These are phyloP conservation scores for Aspergillus panamensis DNA, from an alignment of 495 filamentous ascomycete genomes.

Conservation along the genomic window DNA sequence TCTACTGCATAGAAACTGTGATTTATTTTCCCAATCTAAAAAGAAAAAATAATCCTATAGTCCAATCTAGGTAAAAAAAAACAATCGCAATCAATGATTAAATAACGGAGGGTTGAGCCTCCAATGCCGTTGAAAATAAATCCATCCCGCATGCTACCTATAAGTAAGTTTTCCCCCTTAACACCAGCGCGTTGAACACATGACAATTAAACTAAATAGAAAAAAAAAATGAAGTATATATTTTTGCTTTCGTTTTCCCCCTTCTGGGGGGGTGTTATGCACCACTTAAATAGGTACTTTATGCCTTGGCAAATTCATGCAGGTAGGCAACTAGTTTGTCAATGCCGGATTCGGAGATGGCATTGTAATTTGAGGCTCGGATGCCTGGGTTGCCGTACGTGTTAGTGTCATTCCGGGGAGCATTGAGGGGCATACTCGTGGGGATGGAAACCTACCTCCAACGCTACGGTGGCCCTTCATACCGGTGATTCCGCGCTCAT, in stretches of 20 bases:
- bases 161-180: not conserved
- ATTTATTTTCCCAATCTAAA: too few species aligned
- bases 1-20: too few species aligned
- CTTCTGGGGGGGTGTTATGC: not conserved
- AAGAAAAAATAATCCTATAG: not conserved
- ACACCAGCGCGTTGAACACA: slow-evolving; percentile 13
- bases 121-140: slow-evolving; percentile 6
- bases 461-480: slow-evolving; percentile 82
- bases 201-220: not conserved
- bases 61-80: not conserved
- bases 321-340: slow-evolving; percentile 59
- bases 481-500: slow-evolving; percentile 58
- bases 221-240: not conserved
- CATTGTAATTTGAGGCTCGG: slow-evolving; percentile 52
- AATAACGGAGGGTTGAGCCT: slow-evolving; percentile 13
- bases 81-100: not conserved
- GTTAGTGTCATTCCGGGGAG: too few species aligned
- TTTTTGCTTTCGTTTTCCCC: too few species aligned
- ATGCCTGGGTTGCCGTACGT: slow-evolving; percentile 22
- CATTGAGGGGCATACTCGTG: too few species aligned
- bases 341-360: slow-evolving; percentile 53
- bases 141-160: not conserved
- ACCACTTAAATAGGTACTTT: slow-evolving; percentile 26
- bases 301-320: slow-evolving; percentile 41
- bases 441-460: slow-evolving; percentile 55